Evolutionary conservation across 768 basidiomycete genomes (phyloP), one percentile per base, ranked within the genome.

Genomic region (Coprinellus aureogranulatus): DNA sequence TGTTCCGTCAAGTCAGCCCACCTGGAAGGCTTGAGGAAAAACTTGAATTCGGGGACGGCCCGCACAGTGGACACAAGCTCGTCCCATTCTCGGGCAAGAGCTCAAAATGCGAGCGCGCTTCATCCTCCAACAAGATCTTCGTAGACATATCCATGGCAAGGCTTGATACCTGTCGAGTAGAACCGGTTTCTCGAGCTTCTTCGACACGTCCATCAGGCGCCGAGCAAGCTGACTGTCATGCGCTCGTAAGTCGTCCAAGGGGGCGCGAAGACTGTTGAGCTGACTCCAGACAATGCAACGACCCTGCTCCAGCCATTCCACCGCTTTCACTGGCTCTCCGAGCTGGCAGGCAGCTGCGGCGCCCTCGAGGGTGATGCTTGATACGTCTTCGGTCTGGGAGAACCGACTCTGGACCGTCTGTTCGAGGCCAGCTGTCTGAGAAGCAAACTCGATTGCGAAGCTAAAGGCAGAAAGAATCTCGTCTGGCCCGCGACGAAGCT

Each of bases 281-380:
- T 66, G 65, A 11, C 53, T 55, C 65, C 65, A 66, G 4, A 66
- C 55, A 25, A 66, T 28, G 2, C 57, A 65, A 11, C 64, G 51
- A 1, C 65, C 64, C 48, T 66, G 60, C 30, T 57, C 56, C 16
- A 57, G 31, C 56, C 55, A 57, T 28, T 57, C 55, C 8, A 57
- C 18, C 11, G 46, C 55, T 5, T 47, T 57, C 16, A n/a, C 41
- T n/a, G 41, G 6, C 18, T n/a, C 18, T 8, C 41, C 41, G 10
- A 44, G 34, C 34, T n/a, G n/a, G n/a, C n/a, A n/a, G n/a, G n/a
- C n/a, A n/a, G n/a, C n/a, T n/a, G n/a, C n/a, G n/a, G n/a, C n/a
- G n/a, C n/a, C n/a, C n/a, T n/a, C n/a, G n/a, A n/a, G n/a, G n/a
- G n/a, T n/a, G n/a, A n/a, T n/a, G n/a, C n/a, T n/a, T n/a, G n/a